A percentile compares a stretch with the other conserved stretches of the same genome.
These are phyloP conservation scores for Dentipellis sp. DNA, from an alignment of 768 basidiomycete species.

Conservation along the genomic window DNA sequence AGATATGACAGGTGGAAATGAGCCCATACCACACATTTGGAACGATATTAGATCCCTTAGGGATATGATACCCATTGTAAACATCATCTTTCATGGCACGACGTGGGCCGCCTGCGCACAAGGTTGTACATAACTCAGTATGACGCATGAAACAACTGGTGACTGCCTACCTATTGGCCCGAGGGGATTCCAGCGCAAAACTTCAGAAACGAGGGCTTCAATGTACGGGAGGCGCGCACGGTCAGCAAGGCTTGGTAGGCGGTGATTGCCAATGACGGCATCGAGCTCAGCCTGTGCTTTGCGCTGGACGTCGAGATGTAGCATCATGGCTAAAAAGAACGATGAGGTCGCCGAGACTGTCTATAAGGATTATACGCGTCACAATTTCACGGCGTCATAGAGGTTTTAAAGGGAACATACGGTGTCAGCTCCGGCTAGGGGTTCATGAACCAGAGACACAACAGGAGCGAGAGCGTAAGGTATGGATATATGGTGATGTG, in stretches of 20 bases:
- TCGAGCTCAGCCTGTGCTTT: conserved; percentile 13
- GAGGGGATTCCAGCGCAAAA: conserved; percentile 3
- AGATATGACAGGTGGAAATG: background rate
- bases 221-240: background rate
- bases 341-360: background rate
- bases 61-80: conserved; percentile 7
- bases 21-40: background rate
- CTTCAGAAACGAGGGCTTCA: conserved; percentile 1
- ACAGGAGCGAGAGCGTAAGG: background rate
- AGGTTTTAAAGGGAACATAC: background rate
- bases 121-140: background rate
- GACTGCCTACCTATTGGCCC: background rate
- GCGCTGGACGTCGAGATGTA: conserved; percentile 4
- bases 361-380: background rate
- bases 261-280: background rate
- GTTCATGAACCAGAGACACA: background rate
- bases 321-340: conserved; percentile 9
- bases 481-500: too few species aligned
- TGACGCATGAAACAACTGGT: too few species aligned
- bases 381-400: background rate
- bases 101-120: background rate
- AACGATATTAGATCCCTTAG: conserved; percentile 1
- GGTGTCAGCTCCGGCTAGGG: background rate
- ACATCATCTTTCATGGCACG: conserved; percentile 3
- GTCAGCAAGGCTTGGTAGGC: conserved; percentile 7